Percentiles rank a stretch among this genome's conserved stretches.
Conservation (phyloP, 2,329 filamentous ascomycete species). For the Talaromyces rugulosus region DNA sequence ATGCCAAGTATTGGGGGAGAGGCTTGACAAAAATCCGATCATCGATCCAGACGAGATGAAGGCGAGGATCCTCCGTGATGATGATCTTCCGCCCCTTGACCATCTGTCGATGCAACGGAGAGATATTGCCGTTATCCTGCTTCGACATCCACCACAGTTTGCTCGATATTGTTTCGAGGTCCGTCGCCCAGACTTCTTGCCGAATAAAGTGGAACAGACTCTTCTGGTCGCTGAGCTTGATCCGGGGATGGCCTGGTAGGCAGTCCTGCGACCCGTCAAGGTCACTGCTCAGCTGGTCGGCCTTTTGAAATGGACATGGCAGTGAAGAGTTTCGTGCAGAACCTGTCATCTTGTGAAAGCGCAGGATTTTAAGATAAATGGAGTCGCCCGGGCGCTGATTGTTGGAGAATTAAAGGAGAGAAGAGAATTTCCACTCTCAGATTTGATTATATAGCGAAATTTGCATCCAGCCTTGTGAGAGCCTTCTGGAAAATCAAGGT, state of each 20-base stretch:
- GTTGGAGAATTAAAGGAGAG: too few species aligned
- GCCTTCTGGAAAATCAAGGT: too few species aligned
- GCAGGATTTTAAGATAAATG: too few species aligned
- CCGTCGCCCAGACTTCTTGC: not conserved
- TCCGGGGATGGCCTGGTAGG: not conserved
- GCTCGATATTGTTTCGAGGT: not conserved
- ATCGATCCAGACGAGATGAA: slow-evolving; percentile 39
- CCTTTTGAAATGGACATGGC: not conserved
- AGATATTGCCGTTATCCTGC: not conserved
- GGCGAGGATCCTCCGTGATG: slow-evolving; percentile 36
- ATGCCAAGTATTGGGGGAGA: slow-evolving; percentile 26
- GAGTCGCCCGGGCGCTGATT: too few species aligned
- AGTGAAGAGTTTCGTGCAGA: too few species aligned
- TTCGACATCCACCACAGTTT: slow-evolving; percentile 1
- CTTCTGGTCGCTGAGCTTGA: not conserved
- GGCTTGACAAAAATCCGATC: slow-evolving; percentile 40
- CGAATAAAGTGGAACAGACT: not conserved
- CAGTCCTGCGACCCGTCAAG: not conserved
- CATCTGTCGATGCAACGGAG: slow-evolving; percentile 34
- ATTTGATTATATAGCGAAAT: too few species aligned
- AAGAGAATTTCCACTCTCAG: too few species aligned
- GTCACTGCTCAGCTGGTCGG: not conserved
- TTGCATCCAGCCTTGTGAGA: too few species aligned
- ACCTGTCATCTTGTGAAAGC: too few species aligned
- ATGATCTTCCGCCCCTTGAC: slow-evolving; percentile 36